phyloP scores from a whole-genome alignment of 441 rosid species.

The Gossypium trilobum region DNA sequence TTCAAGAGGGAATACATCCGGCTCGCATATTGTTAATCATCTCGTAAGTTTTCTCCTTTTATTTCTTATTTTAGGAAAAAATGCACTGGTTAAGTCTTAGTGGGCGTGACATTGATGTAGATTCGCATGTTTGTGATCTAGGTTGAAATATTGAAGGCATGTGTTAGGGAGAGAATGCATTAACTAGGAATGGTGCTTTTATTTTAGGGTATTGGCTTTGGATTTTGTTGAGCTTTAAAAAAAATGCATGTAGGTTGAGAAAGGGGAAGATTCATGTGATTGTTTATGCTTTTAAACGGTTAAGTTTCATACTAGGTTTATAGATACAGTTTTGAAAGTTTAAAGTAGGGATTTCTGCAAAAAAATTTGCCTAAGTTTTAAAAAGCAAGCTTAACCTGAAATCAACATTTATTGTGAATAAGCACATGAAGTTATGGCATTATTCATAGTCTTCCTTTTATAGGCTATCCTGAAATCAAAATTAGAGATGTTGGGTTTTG shows the following conservation, averaged over 20 bases:
- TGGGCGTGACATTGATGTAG: neutral
- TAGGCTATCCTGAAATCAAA: constrained; percentile 3
- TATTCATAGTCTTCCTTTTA: neutral
- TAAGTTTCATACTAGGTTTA: neutral
- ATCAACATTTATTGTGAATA: neutral
- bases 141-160: neutral
- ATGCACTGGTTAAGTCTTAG: neutral
- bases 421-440: constrained; percentile 3
- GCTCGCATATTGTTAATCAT: constrained; percentile 96
- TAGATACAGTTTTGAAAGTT: neutral
- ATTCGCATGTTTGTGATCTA: constrained; percentile 4
- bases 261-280: neutral
- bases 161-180: neutral
- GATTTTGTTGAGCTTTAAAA: neutral
- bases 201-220: neutral
- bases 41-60: constrained; percentile 45
- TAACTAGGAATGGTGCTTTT: neutral
- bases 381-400: neutral
- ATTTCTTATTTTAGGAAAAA: neutral
- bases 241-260: neutral
- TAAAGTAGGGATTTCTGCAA: neutral
- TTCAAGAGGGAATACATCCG: constrained; percentile 96
- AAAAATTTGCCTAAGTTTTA: neutral
- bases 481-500: neutral
- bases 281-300: neutral